phyloP scores from a whole-genome alignment of 1,284 basidiomycete genomes.

The Ceratobasidium sp. region DNA sequence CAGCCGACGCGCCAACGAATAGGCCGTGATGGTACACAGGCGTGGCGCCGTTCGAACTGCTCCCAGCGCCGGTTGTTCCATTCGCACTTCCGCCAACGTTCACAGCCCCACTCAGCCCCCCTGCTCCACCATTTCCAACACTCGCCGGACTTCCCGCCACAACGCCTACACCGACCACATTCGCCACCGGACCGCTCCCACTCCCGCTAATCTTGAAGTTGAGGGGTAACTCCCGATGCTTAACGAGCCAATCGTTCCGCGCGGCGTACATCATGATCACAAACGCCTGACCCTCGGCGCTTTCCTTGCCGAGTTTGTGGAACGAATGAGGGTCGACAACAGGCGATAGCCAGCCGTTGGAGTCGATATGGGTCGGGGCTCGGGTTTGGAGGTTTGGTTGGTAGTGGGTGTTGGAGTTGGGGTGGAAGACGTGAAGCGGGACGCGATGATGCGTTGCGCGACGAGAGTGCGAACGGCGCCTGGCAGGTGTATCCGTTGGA shows the following conservation, averaged over 20 bases:
- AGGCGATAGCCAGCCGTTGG: conserved; percentile 72
- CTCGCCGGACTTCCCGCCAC: conserved; percentile 13
- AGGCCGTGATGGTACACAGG: background rate
- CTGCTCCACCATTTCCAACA: conserved; percentile 4
- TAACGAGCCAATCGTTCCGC: conserved; percentile 73
- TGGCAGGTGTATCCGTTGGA: background rate
- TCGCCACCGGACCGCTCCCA: background rate
- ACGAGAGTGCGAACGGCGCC: conserved; percentile 5
- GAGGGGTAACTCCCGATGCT: background rate
- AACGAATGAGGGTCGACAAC: conserved; percentile 78
- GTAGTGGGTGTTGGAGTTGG: background rate
- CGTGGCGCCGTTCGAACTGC: conserved; percentile 1
- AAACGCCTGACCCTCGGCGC: conserved; percentile 78
- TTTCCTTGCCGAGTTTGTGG: conserved; percentile 63
- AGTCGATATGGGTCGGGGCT: conserved; percentile 64
- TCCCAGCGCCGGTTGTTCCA: background rate
- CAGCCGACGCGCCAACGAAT: background rate
- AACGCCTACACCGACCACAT: conserved; percentile 15
- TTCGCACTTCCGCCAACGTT: conserved; percentile 4
- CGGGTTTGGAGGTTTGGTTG: conserved; percentile 42
- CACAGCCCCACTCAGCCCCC: conserved; percentile 19
- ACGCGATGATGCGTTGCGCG: conserved; percentile 40
- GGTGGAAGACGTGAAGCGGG: conserved; percentile 30
- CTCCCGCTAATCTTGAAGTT: background rate
- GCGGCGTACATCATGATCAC: conserved; percentile 77